Evolutionary conservation across 1,139 yeast genomes (phyloP).

Genomic region (Zhuliangozyma parablackwelliae): DNA sequence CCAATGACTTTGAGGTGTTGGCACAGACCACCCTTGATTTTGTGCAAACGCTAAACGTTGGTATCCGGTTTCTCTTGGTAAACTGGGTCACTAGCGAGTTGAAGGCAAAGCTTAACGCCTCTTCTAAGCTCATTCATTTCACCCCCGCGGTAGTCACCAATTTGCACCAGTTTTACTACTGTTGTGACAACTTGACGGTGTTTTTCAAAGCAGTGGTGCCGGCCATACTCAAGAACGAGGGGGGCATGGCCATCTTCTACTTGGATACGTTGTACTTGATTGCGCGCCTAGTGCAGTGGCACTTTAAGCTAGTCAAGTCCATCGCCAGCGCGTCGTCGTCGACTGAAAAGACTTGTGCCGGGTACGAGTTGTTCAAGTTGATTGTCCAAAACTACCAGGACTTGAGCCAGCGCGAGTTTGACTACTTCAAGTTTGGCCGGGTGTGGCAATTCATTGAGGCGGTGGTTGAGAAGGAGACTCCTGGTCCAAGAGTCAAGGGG

Average conservation of each 20-base stretch:
- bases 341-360: conserved; percentile 9
- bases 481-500: not conserved
- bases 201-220: conserved; percentile 40
- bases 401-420: conserved; percentile 28
- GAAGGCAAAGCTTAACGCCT: conserved; percentile 23
- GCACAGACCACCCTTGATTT: conserved; percentile 6
- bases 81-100: conserved; percentile 43
- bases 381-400: conserved; percentile 34
- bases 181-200: conserved; percentile 35
- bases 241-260: conserved; percentile 38
- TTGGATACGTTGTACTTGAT: conserved; percentile 39
- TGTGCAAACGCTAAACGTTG: conserved; percentile 20
- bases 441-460: conserved; percentile 37
- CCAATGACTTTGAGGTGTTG: conserved; percentile 12
- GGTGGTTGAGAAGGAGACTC: conserved; percentile 21
- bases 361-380: conserved; percentile 33
- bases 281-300: conserved; percentile 29
- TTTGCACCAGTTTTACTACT: conserved; percentile 29
- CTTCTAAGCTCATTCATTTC: conserved; percentile 36
- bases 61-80: conserved; percentile 38
- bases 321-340: conserved; percentile 20
- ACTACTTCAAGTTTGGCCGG: conserved; percentile 26
- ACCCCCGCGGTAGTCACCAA: conserved; percentile 28
- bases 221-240: conserved; percentile 36
- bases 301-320: conserved; percentile 34